Base-by-base conservation (phyloP, 305 asterid genomes). In the Andrographis paniculata region DNA sequence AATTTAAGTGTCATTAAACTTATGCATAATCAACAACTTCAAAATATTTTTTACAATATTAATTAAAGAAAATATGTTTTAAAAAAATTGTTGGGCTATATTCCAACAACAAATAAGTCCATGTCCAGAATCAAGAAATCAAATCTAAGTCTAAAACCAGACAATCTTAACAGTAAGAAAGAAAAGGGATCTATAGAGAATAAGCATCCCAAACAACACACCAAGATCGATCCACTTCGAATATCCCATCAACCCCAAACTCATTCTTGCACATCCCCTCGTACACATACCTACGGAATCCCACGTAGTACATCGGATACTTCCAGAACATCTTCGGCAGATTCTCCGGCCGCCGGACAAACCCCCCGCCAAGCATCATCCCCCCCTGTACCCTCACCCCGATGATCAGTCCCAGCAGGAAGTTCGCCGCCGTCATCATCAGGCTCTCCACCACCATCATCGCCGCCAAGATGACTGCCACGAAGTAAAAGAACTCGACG, bases 371-470 rank as follows among this genome's bases (percentile, higher is more conserved):
- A 39, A 82, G 20, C 62, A 71, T 71, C 85, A 82, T 78, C n/a
- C 73, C 28, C 1, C 77, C 89, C 63, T 76, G 82, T 9, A 79
- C 40, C 11, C 86, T 83, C 9, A 85, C 80, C 1, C 79, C 83
- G 20, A 59, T 72, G 0, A 76, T 68, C 2, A 78, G 63, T 17
- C 83, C 83, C 56, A 69, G 56, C 14, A 78, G 76, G 69, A 82
- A 21, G 47, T 68, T 52, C 0, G 85, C 84, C 7, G 75, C 76
- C n/a, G 70, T 63, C 84, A 81, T 81, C 87, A 81, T 78, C 9
- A 78, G 58, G 70, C 78, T 77, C 69, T 81, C 93, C 4, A 81
- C 87, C 44, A 81, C 47, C 75, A 69, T 63, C 65, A 78, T 71
- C 56, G 78, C 70, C 10, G 76, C 67, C 24, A 71, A 59, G 14